phyloP scores from a whole-genome alignment of 1,139 yeast genomes.

The Suhomyces coccinellae region DNA sequence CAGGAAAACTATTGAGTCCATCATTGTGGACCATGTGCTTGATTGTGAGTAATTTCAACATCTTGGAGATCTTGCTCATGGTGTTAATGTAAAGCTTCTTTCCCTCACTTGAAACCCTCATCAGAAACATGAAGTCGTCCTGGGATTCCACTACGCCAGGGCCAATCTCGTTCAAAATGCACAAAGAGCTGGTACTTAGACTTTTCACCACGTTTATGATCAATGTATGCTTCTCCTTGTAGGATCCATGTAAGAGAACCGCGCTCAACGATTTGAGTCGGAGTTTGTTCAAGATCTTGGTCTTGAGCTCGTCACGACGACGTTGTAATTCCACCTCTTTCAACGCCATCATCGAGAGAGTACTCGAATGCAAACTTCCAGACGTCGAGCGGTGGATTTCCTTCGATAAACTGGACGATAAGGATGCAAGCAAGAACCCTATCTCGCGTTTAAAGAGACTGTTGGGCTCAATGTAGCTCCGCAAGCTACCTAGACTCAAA shows the following conservation, averaged over 20 bases:
- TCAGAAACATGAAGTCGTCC: conserved; percentile 18
- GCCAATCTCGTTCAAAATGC: neutral
- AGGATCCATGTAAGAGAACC: conserved; percentile 31
- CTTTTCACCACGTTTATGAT: conserved; percentile 25
- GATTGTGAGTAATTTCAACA: conserved; percentile 22
- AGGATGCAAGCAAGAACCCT: conserved; percentile 22
- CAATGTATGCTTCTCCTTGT: conserved; percentile 33
- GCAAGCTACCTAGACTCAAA: conserved; percentile 22
- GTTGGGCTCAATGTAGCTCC: conserved; percentile 23
- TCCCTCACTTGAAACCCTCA: conserved; percentile 21
- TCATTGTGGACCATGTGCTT: conserved; percentile 21
- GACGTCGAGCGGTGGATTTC: conserved; percentile 31
- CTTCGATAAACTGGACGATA: conserved; percentile 25
- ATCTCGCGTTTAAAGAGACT: conserved; percentile 23
- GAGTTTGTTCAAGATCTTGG: conserved; percentile 13
- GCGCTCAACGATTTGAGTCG: conserved; percentile 26
- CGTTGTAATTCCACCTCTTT: conserved; percentile 16
- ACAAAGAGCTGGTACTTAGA: conserved; percentile 7
- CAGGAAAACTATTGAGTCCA: conserved; percentile 22
- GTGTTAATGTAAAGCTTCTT: conserved; percentile 20
- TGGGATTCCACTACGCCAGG: conserved; percentile 6
- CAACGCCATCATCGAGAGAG: conserved; percentile 19
- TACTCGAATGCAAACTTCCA: conserved; percentile 26
- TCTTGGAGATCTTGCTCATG: conserved; percentile 19
- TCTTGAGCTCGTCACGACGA: conserved; percentile 9